phyloP scores from a whole-genome alignment of 352 stramenopile genomes.

The Discostella stelligera region DNA sequence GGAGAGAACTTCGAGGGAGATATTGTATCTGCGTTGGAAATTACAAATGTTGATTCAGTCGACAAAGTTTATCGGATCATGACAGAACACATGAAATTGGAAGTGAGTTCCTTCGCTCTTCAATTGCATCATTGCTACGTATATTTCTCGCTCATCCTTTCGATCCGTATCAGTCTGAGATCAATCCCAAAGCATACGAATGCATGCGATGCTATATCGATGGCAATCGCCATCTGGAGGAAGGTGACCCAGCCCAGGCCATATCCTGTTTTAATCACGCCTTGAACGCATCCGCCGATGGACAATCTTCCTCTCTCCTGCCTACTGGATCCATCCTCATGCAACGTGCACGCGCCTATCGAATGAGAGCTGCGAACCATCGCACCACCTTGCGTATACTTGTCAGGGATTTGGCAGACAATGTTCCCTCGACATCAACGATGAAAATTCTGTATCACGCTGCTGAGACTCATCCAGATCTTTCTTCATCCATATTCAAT shows the following conservation, averaged over 20 bases:
- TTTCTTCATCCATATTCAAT: conserved; percentile 52
- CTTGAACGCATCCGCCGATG: conserved; percentile 28
- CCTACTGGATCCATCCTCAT: conserved; percentile 67
- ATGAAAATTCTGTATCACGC: conserved; percentile 59
- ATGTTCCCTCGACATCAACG: conserved; percentile 43
- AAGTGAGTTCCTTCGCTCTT: conserved; percentile 10
- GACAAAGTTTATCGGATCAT: conserved; percentile 79
- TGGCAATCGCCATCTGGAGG: conserved; percentile 68
- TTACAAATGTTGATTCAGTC: conserved; percentile 75
- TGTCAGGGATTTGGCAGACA: conserved; percentile 51
- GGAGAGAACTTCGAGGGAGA: conserved; percentile 16
- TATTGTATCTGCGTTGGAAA: conserved; percentile 49
- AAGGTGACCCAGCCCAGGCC: conserved; percentile 47
- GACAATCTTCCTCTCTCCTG: conserved; percentile 13
- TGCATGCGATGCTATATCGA: conserved; percentile 75
- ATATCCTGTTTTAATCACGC: conserved; percentile 67
- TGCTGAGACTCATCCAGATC: conserved; percentile 25
- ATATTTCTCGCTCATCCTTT: not conserved
- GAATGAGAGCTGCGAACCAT: conserved; percentile 56
- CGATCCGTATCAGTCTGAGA: conserved; percentile 20
- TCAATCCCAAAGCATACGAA: conserved; percentile 59
- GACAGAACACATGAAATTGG: conserved; percentile 66
- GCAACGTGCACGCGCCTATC: conserved; percentile 61
- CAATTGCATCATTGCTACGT: not conserved
- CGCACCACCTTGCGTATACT: conserved; percentile 49